A percentile compares a stretch with the other conserved stretches of the same genome.
Conservation (phyloP, 1,284 basidiomycete species). For the Bondarzewia mesenterica region DNA sequence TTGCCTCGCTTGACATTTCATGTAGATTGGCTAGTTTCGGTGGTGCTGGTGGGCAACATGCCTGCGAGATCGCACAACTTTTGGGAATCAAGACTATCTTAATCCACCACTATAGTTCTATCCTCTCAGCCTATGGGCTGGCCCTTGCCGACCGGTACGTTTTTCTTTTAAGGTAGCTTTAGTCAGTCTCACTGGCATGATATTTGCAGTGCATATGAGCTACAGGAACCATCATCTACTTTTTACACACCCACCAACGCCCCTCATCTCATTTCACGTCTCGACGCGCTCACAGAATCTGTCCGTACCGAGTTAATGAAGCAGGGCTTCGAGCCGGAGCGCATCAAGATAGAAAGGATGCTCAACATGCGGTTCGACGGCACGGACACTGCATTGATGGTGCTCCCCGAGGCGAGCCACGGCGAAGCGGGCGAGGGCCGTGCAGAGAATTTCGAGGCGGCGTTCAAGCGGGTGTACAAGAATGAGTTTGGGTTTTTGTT, state of each 20-base stretch:
- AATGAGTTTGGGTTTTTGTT: slow-evolving; percentile 90
- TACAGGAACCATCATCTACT: slow-evolving; percentile 81
- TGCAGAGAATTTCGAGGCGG: slow-evolving; percentile 68
- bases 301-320: slow-evolving; percentile 58
- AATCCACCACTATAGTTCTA: slow-evolving; percentile 81
- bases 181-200: background rate
- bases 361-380: slow-evolving; percentile 92
- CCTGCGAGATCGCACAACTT: slow-evolving; percentile 77
- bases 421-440: slow-evolving; percentile 29
- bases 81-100: slow-evolving; percentile 81
- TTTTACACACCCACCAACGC: slow-evolving; percentile 56
- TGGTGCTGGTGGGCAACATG: slow-evolving; percentile 88
- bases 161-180: background rate
- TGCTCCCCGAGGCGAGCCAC: slow-evolving; percentile 37
- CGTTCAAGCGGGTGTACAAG: slow-evolving; percentile 74
- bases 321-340: slow-evolving; percentile 74
- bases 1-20: background rate
- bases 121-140: slow-evolving; percentile 86
- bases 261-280: slow-evolving; percentile 45
- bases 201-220: slow-evolving; percentile 60
- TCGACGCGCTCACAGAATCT: slow-evolving; percentile 60
- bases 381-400: slow-evolving; percentile 89
- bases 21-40: slow-evolving; percentile 79
- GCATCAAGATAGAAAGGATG: slow-evolving; percentile 72
- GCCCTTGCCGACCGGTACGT: slow-evolving; percentile 79